phyloP scores from a whole-genome alignment of 768 basidiomycete species.

The Rhodotorula sphaerocarpa region DNA sequence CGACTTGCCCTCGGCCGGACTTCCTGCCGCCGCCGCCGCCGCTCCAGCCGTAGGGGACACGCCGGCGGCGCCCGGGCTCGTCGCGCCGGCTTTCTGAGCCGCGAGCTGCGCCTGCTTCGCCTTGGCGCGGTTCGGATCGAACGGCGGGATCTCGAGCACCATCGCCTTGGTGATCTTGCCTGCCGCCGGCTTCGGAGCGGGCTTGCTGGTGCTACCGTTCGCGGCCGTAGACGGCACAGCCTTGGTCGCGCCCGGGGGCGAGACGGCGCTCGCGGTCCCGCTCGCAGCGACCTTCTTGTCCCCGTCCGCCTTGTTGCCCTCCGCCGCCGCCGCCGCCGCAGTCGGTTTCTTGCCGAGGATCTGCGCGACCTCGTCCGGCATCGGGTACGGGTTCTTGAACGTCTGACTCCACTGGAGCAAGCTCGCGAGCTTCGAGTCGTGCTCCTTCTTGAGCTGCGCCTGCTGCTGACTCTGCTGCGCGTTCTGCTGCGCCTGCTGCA shows the following conservation, averaged over 20 bases:
- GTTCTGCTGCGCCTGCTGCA: slow-evolving; percentile 7
- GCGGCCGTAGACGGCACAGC: slow-evolving; percentile 12
- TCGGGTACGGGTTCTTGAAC: slow-evolving; percentile 80
- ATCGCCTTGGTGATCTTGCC: slow-evolving; percentile 44
- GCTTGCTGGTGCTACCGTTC: slow-evolving; percentile 5
- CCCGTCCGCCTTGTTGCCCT: slow-evolving; percentile 37
- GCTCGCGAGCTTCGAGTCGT: slow-evolving; percentile 89
- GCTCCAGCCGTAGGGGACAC: slow-evolving; percentile 52
- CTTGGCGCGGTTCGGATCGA: slow-evolving; percentile 56
- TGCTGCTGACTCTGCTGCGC: not conserved
- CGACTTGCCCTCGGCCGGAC: slow-evolving; percentile 42
- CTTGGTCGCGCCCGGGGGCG: slow-evolving; percentile 19
- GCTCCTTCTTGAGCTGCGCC: slow-evolving; percentile 70
- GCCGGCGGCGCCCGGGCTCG: slow-evolving; percentile 40
- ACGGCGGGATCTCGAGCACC: slow-evolving; percentile 85
- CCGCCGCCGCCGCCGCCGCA: no score
- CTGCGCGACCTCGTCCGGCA: slow-evolving; percentile 85
- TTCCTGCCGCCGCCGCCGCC: not conserved
- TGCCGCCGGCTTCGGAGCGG: slow-evolving; percentile 12
- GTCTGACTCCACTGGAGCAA: slow-evolving; percentile 82
- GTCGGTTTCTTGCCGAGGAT: slow-evolving; percentile 74
- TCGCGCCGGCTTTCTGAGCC: slow-evolving; percentile 37
- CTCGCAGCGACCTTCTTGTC: slow-evolving; percentile 35
- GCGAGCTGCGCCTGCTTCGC: slow-evolving; percentile 17
- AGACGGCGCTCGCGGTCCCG: slow-evolving; percentile 24